Evolutionary conservation across 31 red algal species (phyloP).

Genomic region (Endocladia muricata): DNA sequence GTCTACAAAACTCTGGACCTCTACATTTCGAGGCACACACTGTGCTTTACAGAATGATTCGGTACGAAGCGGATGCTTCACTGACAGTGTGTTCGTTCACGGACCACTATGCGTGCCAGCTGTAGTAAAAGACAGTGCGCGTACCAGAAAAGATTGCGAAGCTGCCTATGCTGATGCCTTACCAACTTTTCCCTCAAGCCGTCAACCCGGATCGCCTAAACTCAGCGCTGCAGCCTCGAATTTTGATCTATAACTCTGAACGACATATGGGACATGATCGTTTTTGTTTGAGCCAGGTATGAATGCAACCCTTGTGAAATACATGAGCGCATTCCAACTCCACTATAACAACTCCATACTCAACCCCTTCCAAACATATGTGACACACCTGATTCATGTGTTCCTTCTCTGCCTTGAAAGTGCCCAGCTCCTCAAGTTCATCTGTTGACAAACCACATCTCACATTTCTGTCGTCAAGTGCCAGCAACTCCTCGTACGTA

Average conservation of each 20-base stretch:
- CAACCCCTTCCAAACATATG: slow-evolving; percentile 69
- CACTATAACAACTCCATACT: slow-evolving; percentile 29
- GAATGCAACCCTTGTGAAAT: slow-evolving; percentile 72
- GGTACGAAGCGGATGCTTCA: too few relatives aligned
- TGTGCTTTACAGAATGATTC: too few relatives aligned
- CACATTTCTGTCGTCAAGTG: slow-evolving; percentile 70
- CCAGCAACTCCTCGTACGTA: slow-evolving; percentile 67
- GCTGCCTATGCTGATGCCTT: too few relatives aligned
- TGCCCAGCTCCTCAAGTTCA: slow-evolving; percentile 40
- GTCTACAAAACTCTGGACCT: too few relatives aligned
- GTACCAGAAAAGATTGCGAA: too few relatives aligned
- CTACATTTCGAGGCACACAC: too few relatives aligned
- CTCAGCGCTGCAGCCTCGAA: too few relatives aligned
- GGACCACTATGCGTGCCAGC: too few relatives aligned
- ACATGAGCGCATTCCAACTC: slow-evolving; percentile 50
- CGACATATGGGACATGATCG: slow-evolving; percentile 69
- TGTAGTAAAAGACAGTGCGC: too few relatives aligned
- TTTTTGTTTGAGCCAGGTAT: slow-evolving; percentile 67
- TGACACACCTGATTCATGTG: slow-evolving; percentile 38
- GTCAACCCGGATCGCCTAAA: too few relatives aligned
- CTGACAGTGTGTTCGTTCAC: too few relatives aligned
- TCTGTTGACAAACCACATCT: slow-evolving; percentile 47
- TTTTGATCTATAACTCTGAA: slow-evolving; percentile 56
- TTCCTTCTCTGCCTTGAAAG: slow-evolving; percentile 27
- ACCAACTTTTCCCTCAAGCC: too few relatives aligned